Evolutionary conservation across 2,329 filamentous ascomycete genomes (phyloP).

Genomic region (Xylariaceae sp.): DNA sequence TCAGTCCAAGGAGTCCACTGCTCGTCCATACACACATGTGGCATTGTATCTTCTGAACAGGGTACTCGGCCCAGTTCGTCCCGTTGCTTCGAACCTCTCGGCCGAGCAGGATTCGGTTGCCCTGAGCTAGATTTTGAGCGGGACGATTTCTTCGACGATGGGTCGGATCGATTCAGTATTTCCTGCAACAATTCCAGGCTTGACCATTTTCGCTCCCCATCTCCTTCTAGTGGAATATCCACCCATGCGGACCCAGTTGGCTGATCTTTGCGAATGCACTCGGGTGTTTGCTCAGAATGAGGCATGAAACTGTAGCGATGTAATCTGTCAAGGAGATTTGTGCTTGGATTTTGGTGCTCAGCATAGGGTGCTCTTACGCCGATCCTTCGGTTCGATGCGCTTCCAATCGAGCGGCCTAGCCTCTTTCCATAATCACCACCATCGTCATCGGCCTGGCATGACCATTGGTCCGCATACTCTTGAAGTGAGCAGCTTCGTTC

Average conservation of each 20-base stretch:
- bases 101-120: neutral
- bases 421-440: conserved; percentile 1
- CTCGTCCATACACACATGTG: conserved; percentile 36
- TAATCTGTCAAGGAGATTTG: conserved; percentile 32
- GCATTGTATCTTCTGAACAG: conserved; percentile 35
- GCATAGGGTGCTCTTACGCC: conserved; percentile 13
- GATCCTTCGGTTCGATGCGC: conserved; percentile 29
- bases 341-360: neutral
- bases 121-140: conserved; percentile 21
- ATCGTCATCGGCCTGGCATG: conserved; percentile 1
- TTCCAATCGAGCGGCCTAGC: conserved; percentile 29
- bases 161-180: conserved; percentile 30
- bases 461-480: conserved; percentile 7
- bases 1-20: conserved; percentile 26
- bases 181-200: conserved; percentile 35
- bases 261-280: conserved; percentile 25
- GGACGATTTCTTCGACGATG: conserved; percentile 5
- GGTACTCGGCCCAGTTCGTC: neutral
- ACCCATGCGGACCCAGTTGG: neutral
- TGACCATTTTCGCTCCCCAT: conserved; percentile 22
- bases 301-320: conserved; percentile 41
- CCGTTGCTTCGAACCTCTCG: conserved; percentile 8
- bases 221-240: conserved; percentile 14
- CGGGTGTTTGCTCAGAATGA: conserved; percentile 33
- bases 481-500: neutral